Evolutionary conservation across 2,329 filamentous ascomycete genomes (phyloP), one percentile per base, ranked within the genome.

Genomic region (Huntiella bhutanensis): DNA sequence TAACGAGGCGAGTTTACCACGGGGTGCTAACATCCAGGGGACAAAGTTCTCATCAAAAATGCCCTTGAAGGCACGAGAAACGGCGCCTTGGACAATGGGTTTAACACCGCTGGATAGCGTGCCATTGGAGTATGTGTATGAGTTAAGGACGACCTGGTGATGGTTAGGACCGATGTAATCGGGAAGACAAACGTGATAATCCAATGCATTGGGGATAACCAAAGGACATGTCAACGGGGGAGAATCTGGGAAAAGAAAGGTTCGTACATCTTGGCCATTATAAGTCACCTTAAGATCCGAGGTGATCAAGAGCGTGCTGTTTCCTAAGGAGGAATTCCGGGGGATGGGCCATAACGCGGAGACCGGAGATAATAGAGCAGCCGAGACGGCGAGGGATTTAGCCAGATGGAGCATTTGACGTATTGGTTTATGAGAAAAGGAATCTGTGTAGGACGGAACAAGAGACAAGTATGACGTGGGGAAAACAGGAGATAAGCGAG

Each of bases 21-120:
- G 72, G 17, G 71, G 68, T 52, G 80, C 70, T 47, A 91, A 72
- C 62, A 79, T 85, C 82, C 82, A 91, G 0, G 84, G 83, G 12
- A 84, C 71, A 51, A 87, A 76, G 53, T 73, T 75, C 49, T 78
- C 64, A 19, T 71, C 62, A 60, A 86, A 81, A 47, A 88, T 74
- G 48, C 69, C 72, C 17, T 68, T 60, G 52, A 77, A 64, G 7
- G 79, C 68, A 41, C 80, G 70, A n/a, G 68, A 66, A 15, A 79
- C 62, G 28, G 65, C 75, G 19, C 63, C 68, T 53, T 67, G 63
- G 43, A 79, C 70, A 19, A 79, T 66, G 13, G 70, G 62, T 53
- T 64, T 63, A 61, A 69, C 72, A 54, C 55, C 63, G 50, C 70
- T 63, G 45, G 57, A 49, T 22, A 56, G 48, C 8, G 67, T 63